These are phyloP conservation scores for Citrus trifoliata DNA, from an alignment of 345 rosid genomes.

Conservation along the genomic window DNA sequence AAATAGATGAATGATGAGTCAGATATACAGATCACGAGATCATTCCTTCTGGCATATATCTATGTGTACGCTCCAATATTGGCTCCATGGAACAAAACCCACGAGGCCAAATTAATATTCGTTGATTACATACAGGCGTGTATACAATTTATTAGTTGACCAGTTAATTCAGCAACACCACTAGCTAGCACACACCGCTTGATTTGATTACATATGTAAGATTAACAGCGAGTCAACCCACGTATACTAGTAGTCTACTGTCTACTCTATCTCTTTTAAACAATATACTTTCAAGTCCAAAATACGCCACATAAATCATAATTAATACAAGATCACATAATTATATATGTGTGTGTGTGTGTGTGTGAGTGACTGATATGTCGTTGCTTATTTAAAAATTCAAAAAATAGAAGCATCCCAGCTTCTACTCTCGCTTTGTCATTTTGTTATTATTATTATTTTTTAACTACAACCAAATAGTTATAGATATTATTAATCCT, in stretches of 20 bases:
- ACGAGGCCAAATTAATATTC: too few species aligned
- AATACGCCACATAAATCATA: neutral
- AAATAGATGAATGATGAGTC: neutral
- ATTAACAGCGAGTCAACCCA: too few species aligned
- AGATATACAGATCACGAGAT: conserved; percentile 12
- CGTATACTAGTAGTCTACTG: too few species aligned
- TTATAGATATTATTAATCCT: neutral
- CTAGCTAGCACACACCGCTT: too few species aligned
- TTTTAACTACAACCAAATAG: neutral
- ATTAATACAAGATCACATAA: neutral
- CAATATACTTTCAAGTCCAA: neutral
- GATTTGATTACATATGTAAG: neutral
- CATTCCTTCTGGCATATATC: neutral
- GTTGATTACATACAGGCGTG: too few species aligned
- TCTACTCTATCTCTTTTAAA: neutral
- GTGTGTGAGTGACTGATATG: neutral
- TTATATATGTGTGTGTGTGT: too few species aligned
- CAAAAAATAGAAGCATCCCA: conserved; percentile 46
- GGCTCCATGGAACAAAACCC: conserved; percentile 1
- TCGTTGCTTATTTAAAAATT: neutral
- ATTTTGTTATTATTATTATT: neutral
- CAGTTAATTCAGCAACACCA: too few species aligned
- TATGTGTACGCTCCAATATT: conserved; percentile 6
- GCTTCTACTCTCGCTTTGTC: conserved; percentile 42
- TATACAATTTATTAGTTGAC: too few species aligned